A percentile compares a stretch with the other conserved stretches of the same genome.
phyloP scores from a whole-genome alignment of 257 asterid species.

The Oldenlandia corymbosa region DNA sequence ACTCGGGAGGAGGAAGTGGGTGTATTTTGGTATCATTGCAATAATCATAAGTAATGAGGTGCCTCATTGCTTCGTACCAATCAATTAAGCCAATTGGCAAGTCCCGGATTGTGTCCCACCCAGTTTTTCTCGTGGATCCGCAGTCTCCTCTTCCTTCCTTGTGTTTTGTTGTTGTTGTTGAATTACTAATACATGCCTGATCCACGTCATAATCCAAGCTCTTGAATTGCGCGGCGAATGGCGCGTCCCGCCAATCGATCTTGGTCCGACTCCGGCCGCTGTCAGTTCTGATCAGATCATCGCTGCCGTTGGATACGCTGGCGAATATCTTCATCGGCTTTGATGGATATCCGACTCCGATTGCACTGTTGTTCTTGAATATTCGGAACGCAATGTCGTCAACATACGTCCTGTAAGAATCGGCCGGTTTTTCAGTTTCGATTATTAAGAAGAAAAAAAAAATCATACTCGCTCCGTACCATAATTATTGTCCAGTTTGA shows the following conservation, averaged over 20 bases:
- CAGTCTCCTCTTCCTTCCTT: too few species aligned
- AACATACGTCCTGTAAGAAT: constrained; percentile 64
- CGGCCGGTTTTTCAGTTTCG: too few species aligned
- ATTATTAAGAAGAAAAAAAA: too few species aligned
- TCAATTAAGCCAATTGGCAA: not conserved
- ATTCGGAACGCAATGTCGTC: constrained; percentile 60
- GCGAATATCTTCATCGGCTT: constrained; percentile 49
- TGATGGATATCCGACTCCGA: constrained; percentile 42
- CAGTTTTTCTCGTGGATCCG: not conserved
- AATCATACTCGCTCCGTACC: too few species aligned
- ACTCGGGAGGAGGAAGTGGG: constrained; percentile 13
- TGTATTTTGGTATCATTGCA: not conserved
- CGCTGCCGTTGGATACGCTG: constrained; percentile 53
- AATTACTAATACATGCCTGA: constrained; percentile 20
- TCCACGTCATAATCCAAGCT: constrained; percentile 8
- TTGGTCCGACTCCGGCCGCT: constrained; percentile 51
- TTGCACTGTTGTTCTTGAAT: constrained; percentile 36
- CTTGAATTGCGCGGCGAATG: constrained; percentile 30
- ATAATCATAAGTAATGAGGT: constrained; percentile 3
- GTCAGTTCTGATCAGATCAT: too few species aligned
- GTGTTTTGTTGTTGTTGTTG: too few species aligned
- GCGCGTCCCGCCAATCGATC: constrained; percentile 58
- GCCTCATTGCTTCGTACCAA: not conserved
- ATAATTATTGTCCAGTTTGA: too few species aligned
- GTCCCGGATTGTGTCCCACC: constrained; percentile 14